Evolutionary conservation across 2,329 filamentous ascomycete genomes (phyloP).

Genomic region (Ophiocordyceps polyrhachis-furcata): DNA sequence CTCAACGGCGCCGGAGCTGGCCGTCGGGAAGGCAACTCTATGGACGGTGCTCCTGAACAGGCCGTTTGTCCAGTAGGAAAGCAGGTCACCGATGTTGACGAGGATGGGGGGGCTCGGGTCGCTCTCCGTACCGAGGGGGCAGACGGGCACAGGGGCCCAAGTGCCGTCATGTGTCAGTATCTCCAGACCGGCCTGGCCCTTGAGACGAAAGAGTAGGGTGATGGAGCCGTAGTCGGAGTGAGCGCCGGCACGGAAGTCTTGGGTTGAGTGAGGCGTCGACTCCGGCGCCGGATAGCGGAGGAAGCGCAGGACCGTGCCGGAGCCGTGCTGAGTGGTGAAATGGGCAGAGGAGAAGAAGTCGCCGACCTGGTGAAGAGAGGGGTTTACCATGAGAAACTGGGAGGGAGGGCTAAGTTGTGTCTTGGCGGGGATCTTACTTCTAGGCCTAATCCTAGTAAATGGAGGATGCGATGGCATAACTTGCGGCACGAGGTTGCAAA

Average conservation of each 20-base stretch:
- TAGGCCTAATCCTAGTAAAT: conserved; percentile 62
- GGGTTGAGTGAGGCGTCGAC: conserved; percentile 21
- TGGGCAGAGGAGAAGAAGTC: conserved; percentile 38
- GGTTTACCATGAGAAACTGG: not conserved
- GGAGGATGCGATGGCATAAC: conserved; percentile 55
- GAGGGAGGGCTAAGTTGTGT: not conserved
- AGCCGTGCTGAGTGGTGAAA: conserved; percentile 22
- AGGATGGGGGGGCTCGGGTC: conserved; percentile 55
- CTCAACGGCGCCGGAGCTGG: conserved; percentile 8
- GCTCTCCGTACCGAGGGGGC: conserved; percentile 37
- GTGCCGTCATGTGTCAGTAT: conserved; percentile 40
- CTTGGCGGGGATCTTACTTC: conserved; percentile 23
- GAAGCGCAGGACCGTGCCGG: conserved; percentile 45
- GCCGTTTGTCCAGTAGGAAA: conserved; percentile 80
- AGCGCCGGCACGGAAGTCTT: conserved; percentile 70
- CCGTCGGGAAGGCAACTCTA: conserved; percentile 52
- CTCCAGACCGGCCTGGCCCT: conserved; percentile 72
- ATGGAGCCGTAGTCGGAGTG: conserved; percentile 72
- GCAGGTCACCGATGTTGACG: conserved; percentile 53
- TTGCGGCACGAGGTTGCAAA: conserved; percentile 56
- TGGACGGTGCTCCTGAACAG: conserved; percentile 78
- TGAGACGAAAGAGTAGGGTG: conserved; percentile 68
- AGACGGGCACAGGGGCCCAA: conserved; percentile 50
- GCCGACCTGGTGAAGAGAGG: conserved; percentile 14
- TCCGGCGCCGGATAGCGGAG: conserved; percentile 49